Percentiles rank a stretch among this genome's conserved stretches.
Evolutionary conservation across 2,329 filamentous ascomycete genomes (phyloP).

Genomic region (Aureobasidium sp.): DNA sequence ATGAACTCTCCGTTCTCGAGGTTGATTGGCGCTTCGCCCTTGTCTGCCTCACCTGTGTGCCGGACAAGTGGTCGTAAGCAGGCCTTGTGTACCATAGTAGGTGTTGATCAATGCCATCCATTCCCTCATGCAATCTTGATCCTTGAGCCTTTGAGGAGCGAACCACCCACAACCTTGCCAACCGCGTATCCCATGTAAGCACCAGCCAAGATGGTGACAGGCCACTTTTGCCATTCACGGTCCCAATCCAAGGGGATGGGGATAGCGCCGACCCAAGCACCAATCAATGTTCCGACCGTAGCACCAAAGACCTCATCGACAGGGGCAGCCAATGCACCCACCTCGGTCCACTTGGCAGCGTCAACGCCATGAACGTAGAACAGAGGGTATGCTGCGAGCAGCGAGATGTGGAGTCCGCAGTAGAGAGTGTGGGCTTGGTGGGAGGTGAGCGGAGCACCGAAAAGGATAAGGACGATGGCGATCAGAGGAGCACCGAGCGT

Average conservation of each 20-base stretch:
- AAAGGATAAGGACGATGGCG: conserved; percentile 64
- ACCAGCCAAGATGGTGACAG: conserved; percentile 80
- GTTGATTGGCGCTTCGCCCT: background rate
- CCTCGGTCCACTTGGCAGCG: conserved; percentile 58
- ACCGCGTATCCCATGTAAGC: conserved; percentile 70
- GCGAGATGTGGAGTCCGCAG: conserved; percentile 70
- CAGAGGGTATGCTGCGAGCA: conserved; percentile 71
- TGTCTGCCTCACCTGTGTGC: background rate
- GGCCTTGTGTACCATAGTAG: background rate
- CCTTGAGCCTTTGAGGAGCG: conserved; percentile 39
- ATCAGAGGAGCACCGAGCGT: conserved; percentile 52
- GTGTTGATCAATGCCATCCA: background rate
- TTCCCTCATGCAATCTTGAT: conserved; percentile 34
- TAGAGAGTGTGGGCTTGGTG: conserved; percentile 73
- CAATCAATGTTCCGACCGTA: conserved; percentile 67
- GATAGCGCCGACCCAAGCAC: conserved; percentile 88
- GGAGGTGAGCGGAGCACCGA: conserved; percentile 83
- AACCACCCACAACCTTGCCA: conserved; percentile 57
- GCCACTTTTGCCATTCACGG: conserved; percentile 98
- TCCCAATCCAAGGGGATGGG: conserved; percentile 97
- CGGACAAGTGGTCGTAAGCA: background rate
- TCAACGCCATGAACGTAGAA: conserved; percentile 83
- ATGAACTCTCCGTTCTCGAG: background rate
- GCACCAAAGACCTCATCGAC: conserved; percentile 81
- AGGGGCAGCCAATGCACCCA: conserved; percentile 62